These are phyloP conservation scores for Priceomyces fermenticarens DNA, from an alignment of 805 yeast genomes.

Conservation along the genomic window DNA sequence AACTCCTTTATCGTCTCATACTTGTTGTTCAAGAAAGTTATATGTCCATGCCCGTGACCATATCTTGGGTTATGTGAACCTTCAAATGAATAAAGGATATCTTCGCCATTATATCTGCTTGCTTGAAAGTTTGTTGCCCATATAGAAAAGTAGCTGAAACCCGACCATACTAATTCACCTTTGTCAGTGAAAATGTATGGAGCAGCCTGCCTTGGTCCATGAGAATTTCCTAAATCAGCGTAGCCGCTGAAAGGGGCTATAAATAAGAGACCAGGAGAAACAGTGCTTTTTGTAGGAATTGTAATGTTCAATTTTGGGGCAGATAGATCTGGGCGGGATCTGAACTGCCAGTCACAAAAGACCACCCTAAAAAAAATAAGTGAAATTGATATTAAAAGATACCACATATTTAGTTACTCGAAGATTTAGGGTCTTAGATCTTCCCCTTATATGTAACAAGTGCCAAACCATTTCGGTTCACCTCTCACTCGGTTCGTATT, in stretches of 20 bases:
- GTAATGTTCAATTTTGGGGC: constrained; percentile 32
- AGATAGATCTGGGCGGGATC: constrained; percentile 33
- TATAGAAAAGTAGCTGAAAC: constrained; percentile 28
- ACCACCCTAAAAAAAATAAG: constrained; percentile 3
- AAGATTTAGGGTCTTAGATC: too few relatives aligned
- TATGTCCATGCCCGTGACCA: constrained; percentile 28
- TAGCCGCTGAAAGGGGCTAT: constrained; percentile 28
- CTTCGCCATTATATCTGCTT: constrained; percentile 18
- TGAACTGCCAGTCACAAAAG: constrained; percentile 29
- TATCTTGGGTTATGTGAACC: constrained; percentile 29
- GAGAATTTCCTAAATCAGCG: constrained; percentile 13
- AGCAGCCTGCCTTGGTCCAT: constrained; percentile 30
- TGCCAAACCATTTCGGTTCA: too few relatives aligned
- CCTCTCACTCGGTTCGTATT: too few relatives aligned
- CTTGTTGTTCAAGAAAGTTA: constrained; percentile 25
- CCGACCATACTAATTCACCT: constrained; percentile 40
- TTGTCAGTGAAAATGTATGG: constrained; percentile 26
- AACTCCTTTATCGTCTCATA: constrained; percentile 28
- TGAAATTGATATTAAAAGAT: not conserved
- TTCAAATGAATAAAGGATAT: constrained; percentile 29
- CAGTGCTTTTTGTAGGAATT: constrained; percentile 17
- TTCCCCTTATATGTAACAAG: too few relatives aligned
- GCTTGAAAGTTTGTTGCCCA: constrained; percentile 32
- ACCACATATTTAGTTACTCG: too few relatives aligned
- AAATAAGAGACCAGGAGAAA: constrained; percentile 28